Percentiles rank a stretch among this genome's conserved stretches.
phyloP scores from a whole-genome alignment of 192 early-diverging fungal species.

The Linnemannia hyalina region DNA sequence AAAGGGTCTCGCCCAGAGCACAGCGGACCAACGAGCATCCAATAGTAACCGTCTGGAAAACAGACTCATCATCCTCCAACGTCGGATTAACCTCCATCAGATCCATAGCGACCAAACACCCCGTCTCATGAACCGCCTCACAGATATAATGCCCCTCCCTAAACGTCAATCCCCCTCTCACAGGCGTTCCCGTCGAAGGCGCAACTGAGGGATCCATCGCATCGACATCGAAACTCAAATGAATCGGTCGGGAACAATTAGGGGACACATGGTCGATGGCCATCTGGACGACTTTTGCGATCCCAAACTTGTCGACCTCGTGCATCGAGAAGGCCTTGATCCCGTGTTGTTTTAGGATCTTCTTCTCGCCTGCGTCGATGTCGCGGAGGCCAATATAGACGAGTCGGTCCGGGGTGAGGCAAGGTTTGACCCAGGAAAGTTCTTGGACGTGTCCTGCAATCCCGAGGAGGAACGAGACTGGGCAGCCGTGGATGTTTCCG shows the following conservation, averaged over 20 bases:
- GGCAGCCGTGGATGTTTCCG: constrained; percentile 96
- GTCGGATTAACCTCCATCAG: constrained; percentile 93
- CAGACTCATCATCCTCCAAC: constrained; percentile 77
- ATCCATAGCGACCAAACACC: constrained; percentile 87
- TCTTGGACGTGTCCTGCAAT: constrained; percentile 68
- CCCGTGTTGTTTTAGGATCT: constrained; percentile 77
- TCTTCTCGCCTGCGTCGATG: constrained; percentile 87
- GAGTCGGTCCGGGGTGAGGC: constrained; percentile 75
- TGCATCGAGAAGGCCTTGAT: constrained; percentile 96
- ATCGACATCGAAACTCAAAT: constrained; percentile 94
- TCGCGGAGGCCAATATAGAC: constrained; percentile 96
- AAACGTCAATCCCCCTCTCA: constrained; percentile 92
- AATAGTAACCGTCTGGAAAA: constrained; percentile 84
- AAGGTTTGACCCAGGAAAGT: constrained; percentile 83
- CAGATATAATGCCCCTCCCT: constrained; percentile 96
- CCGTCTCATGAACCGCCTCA: constrained; percentile 85
- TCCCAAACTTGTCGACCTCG: constrained; percentile 92
- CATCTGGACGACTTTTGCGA: constrained; percentile 89
- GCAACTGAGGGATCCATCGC: constrained; percentile 92
- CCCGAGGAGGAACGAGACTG: constrained; percentile 86
- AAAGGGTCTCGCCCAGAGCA: constrained; percentile 83
- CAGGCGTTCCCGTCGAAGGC: constrained; percentile 92
- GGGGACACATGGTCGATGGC: constrained; percentile 88
- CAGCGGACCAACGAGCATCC: constrained; percentile 89
- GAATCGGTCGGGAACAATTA: constrained; percentile 76